phyloP scores from a whole-genome alignment of 768 basidiomycete genomes.

The Lactifluus piperatus region DNA sequence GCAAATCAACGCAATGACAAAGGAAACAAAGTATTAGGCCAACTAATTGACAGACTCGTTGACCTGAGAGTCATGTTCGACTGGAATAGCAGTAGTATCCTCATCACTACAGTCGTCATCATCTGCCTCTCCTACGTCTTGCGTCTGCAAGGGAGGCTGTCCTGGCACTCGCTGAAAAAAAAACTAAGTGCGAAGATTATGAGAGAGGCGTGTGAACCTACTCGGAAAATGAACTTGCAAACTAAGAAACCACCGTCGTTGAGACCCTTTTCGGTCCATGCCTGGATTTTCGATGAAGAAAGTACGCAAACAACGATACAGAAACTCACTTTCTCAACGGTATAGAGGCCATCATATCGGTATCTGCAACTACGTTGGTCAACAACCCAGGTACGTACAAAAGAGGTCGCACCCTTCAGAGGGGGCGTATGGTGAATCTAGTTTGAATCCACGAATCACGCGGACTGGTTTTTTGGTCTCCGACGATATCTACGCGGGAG shows the following conservation, averaged over 20 bases:
- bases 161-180: slow-evolving; percentile 42
- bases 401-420: slow-evolving; percentile 51
- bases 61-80: background rate
- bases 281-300: slow-evolving; percentile 31
- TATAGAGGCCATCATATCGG: slow-evolving; percentile 86
- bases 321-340: slow-evolving; percentile 52
- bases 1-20: background rate
- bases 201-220: slow-evolving; percentile 26
- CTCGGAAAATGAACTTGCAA: slow-evolving; percentile 82
- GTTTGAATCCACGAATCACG: slow-evolving; percentile 81
- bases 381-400: background rate
- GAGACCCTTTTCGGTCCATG: slow-evolving; percentile 67
- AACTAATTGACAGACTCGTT: background rate
- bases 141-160: slow-evolving; percentile 36
- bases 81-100: background rate
- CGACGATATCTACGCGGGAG: slow-evolving; percentile 47
- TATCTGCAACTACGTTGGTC: slow-evolving; percentile 39
- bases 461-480: slow-evolving; percentile 77
- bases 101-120: background rate
- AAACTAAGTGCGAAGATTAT: background rate
- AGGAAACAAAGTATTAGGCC: background rate
- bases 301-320: background rate
- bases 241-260: slow-evolving; percentile 65
- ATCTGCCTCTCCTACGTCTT: background rate
- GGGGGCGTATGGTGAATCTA: slow-evolving; percentile 66